Evolutionary conservation across 2,329 filamentous ascomycete species (phyloP).

Genomic region (Aspergillaceae sp.): DNA sequence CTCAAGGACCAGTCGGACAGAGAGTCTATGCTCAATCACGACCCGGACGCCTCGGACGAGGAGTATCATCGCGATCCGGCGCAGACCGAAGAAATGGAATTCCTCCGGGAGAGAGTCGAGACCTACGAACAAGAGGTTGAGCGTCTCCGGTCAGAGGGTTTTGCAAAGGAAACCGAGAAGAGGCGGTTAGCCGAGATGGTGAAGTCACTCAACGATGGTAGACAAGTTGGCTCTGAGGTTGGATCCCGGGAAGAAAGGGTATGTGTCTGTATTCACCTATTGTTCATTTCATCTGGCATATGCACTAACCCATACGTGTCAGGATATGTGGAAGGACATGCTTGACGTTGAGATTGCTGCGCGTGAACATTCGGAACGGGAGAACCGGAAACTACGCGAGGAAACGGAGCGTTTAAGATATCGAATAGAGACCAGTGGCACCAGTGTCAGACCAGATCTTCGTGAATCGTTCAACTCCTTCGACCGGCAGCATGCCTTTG

Average conservation of each 20-base stretch:
- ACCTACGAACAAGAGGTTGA: slow-evolving; percentile 78
- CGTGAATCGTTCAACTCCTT: slow-evolving; percentile 22
- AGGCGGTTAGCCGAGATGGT: slow-evolving; percentile 77
- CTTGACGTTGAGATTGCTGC: slow-evolving; percentile 84
- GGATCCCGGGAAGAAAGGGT: slow-evolving; percentile 42
- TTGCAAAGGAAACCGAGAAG: slow-evolving; percentile 76
- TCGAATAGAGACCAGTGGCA: slow-evolving; percentile 22
- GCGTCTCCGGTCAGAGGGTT: slow-evolving; percentile 65
- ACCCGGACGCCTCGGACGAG: slow-evolving; percentile 35
- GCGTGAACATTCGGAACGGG: slow-evolving; percentile 82
- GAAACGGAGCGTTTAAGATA: slow-evolving; percentile 64
- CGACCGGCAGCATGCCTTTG: slow-evolving; percentile 24
- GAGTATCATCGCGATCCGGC: slow-evolving; percentile 37
- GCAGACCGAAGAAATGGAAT: slow-evolving; percentile 78
- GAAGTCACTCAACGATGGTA: slow-evolving; percentile 51
- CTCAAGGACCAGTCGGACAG: slow-evolving; percentile 49
- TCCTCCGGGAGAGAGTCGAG: slow-evolving; percentile 75
- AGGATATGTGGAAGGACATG: slow-evolving; percentile 91
- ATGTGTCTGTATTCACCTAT: slow-evolving; percentile 17
- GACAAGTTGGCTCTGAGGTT: slow-evolving; percentile 41
- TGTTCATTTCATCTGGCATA: not conserved
- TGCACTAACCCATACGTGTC: slow-evolving; percentile 11
- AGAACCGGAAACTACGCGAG: slow-evolving; percentile 73
- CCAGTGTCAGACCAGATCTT: slow-evolving; percentile 22
- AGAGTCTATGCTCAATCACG: slow-evolving; percentile 36